Evolutionary conservation across 768 basidiomycete species (phyloP).

Genomic region (Erythrobasidium yunnanense): DNA sequence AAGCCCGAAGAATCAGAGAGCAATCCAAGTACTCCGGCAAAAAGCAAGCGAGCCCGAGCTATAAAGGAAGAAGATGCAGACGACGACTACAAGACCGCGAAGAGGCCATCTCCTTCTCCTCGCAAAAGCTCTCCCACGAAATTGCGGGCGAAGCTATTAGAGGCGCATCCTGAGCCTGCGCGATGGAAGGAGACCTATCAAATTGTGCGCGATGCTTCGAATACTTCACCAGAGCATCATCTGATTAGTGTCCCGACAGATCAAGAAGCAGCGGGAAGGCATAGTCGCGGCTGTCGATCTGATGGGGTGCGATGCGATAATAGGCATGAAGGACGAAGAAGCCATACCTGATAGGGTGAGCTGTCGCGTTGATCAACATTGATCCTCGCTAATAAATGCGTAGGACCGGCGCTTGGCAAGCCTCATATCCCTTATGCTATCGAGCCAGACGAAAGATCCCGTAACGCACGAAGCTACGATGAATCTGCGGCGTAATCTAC

Average conservation of each 20-base stretch:
- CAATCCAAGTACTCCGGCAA: conserved; percentile 1
- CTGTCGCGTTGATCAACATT: neutral
- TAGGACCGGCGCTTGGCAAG: conserved; percentile 73
- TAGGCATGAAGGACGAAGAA: conserved; percentile 4
- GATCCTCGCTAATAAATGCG: too few species aligned
- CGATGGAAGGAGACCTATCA: conserved; percentile 62
- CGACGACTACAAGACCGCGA: neutral
- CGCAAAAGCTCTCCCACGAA: conserved; percentile 53
- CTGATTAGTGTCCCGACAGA: neutral
- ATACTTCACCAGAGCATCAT: neutral
- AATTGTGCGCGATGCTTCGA: conserved; percentile 33
- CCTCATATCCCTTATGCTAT: conserved; percentile 86
- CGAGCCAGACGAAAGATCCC: conserved; percentile 70
- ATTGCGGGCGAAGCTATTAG: conserved; percentile 46
- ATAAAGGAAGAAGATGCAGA: conserved; percentile 12
- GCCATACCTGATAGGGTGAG: conserved; percentile 13
- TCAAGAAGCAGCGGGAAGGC: conserved; percentile 40
- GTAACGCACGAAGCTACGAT: conserved; percentile 55
- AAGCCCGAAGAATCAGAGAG: neutral
- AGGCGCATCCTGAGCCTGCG: conserved; percentile 58
- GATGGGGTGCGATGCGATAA: conserved; percentile 40
- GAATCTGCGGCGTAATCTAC: conserved; percentile 61
- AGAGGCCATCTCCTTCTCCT: conserved; percentile 40
- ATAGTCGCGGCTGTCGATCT: conserved; percentile 71
- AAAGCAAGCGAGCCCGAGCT: conserved; percentile 1